phyloP scores from a whole-genome alignment of 1,284 basidiomycete genomes.

The Ustilago trichophora region DNA sequence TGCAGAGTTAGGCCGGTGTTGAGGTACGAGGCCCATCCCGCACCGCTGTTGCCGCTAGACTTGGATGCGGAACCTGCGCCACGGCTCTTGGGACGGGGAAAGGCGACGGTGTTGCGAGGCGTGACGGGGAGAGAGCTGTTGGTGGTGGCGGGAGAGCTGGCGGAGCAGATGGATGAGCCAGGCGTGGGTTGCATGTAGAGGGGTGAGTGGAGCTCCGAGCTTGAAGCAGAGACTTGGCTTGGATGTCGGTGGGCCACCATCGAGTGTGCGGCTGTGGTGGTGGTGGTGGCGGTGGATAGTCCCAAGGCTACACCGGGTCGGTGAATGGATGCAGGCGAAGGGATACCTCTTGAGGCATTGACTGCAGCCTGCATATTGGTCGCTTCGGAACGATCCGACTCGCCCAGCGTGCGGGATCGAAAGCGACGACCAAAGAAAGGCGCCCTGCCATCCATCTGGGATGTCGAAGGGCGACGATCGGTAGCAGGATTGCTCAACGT shows the following conservation, averaged over 20 bases:
- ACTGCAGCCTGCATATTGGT: conserved; percentile 14
- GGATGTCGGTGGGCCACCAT: conserved; percentile 14
- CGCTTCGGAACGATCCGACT: conserved; percentile 27
- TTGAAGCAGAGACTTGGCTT: conserved; percentile 22
- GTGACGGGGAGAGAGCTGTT: conserved; percentile 34
- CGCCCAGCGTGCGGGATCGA: conserved; percentile 47
- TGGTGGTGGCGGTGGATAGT: too few species aligned
- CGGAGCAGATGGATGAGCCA: conserved; percentile 33
- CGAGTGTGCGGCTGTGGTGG: neutral
- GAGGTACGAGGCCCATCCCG: conserved; percentile 56
- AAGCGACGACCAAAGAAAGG: conserved; percentile 44
- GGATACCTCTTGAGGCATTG: neutral
- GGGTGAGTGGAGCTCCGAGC: conserved; percentile 22
- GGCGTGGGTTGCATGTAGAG: conserved; percentile 25
- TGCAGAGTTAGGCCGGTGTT: conserved; percentile 52
- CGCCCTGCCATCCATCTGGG: conserved; percentile 31
- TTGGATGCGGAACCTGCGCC: conserved; percentile 13
- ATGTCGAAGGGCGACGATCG: conserved; percentile 33
- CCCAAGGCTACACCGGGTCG: conserved; percentile 5
- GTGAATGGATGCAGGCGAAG: conserved; percentile 1
- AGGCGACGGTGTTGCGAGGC: conserved; percentile 8
- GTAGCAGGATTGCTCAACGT: neutral
- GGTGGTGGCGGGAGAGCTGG: conserved; percentile 19
- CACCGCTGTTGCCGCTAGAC: conserved; percentile 17
- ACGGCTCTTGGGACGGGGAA: conserved; percentile 37